phyloP scores from a whole-genome alignment of 495 filamentous ascomycete species.

The Trichoderma reesei region DNA sequence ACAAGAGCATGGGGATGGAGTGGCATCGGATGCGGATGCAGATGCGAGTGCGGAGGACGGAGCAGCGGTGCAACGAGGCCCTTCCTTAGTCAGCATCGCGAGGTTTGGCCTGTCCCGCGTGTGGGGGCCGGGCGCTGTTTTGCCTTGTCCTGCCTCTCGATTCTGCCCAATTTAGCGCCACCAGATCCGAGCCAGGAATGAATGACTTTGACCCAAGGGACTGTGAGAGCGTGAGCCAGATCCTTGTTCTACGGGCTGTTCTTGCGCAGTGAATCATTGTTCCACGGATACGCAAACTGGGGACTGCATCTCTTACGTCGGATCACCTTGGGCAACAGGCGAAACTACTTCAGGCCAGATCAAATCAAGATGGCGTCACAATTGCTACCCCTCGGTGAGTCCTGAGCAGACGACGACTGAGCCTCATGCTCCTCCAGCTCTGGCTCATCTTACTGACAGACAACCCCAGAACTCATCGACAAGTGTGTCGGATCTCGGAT shows the following conservation, averaged over 20 bases:
- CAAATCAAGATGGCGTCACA: conserved; percentile 57
- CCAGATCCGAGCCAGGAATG: background rate
- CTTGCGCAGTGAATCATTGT: background rate
- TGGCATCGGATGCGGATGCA: too few species aligned
- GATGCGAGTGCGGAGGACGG: too few species aligned
- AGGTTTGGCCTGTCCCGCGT: background rate
- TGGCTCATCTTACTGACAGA: conserved; percentile 13
- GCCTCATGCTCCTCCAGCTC: background rate
- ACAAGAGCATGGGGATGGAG: too few species aligned
- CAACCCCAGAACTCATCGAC: conserved; percentile 79
- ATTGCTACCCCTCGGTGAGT: conserved; percentile 64
- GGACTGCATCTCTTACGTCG: background rate
- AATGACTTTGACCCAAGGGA: background rate
- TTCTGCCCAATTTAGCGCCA: background rate
- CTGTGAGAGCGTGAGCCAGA: background rate
- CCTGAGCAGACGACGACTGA: background rate
- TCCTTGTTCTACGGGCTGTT: background rate
- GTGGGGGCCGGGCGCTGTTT: background rate
- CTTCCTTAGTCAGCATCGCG: background rate
- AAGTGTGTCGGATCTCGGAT: conserved; percentile 96
- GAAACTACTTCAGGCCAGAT: background rate
- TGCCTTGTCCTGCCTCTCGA: background rate
- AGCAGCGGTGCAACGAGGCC: too few species aligned
- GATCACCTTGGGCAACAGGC: background rate
- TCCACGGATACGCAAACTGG: background rate